Conservation (phyloP, 805 yeast species). For the Saturnispora diversa region DNA sequence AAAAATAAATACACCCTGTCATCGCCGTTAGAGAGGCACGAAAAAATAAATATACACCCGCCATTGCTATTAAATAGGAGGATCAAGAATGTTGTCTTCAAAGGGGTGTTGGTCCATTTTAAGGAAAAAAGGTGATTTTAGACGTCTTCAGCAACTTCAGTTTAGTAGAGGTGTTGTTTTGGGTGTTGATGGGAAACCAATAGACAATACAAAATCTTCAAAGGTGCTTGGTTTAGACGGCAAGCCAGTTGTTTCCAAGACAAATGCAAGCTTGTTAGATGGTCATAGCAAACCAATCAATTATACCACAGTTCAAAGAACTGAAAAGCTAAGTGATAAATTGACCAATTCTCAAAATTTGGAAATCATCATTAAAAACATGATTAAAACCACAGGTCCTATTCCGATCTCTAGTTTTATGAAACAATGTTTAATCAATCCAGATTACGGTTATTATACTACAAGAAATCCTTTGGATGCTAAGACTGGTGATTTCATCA, state of each 20-base stretch:
- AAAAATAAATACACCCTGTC: too few relatives aligned
- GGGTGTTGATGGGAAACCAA: conserved; percentile 12
- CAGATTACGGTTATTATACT: conserved; percentile 71
- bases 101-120: not conserved
- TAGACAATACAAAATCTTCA: not conserved
- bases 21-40: too few relatives aligned
- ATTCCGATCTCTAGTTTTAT: conserved; percentile 64
- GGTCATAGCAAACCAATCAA: conserved; percentile 4
- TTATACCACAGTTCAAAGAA: conserved; percentile 3
- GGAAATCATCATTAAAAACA: conserved; percentile 33
- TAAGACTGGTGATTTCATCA: conserved; percentile 61
- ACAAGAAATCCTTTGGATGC: conserved; percentile 56
- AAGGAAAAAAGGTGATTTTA: not conserved
- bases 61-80: too few relatives aligned
- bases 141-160: not conserved
- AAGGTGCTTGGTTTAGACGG: conserved; percentile 11
- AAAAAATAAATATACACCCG: too few relatives aligned
- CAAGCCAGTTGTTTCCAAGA: not conserved
- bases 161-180: conserved; percentile 7
- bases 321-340: conserved; percentile 4
- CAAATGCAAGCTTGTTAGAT: not conserved
- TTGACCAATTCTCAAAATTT: conserved; percentile 14
- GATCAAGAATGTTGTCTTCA: not conserved
- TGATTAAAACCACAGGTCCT: conserved; percentile 67
- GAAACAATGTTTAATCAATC: conserved; percentile 76